Base-by-base conservation (phyloP, 2,329 filamentous ascomycete genomes). In the Penicillium rolfsii region DNA sequence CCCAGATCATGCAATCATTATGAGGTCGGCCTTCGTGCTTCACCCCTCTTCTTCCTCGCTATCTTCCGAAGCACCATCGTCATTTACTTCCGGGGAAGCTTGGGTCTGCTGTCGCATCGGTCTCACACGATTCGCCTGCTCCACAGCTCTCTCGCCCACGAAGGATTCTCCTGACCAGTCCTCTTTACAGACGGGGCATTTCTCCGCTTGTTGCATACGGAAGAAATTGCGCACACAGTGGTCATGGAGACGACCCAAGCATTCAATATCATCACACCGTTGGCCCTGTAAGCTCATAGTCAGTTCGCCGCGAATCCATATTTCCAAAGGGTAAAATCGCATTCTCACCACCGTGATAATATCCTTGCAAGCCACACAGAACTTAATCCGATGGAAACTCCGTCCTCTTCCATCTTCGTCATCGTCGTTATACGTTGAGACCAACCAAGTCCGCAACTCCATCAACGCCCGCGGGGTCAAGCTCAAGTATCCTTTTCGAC, bases 341-440 rank as follows among this genome's bases (percentile, higher is more conserved):
- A 54, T 36, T 75, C 78, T 66, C 71, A 84, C 84, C 65, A 90
- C 80, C 0, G 94, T 99, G 43, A 98, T 86, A 63, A 98, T 89
- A 66, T 97, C 93, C 75, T 87, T 90, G 77, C 95, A 99, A 0
- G 91, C 93, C 71, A 90, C 86, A 74, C 95, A 99, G 64, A 88
- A 87, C 78, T 95, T 96, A 74, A 99, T 90, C 64, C 87, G 87
- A 72, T 91, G 85, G 82, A 85, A 87, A 57, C 67, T 63, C 9
- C 72, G 76, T 1, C 77, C 12, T 36, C 35, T 11, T 33, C 12
- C 35, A 14, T 14, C 78, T 26, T 86, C 86, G 9, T 86, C 84
- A 0, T 83, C 79, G 58, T 96, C 91, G 72, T 99, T 98, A 77
- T 97, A 99, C 30, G 89, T 91, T 56, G 91, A 90, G n/a, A 91